Evolutionary conservation across 148 eudicot species (phyloP).

Genomic region (Silene uniflora): DNA sequence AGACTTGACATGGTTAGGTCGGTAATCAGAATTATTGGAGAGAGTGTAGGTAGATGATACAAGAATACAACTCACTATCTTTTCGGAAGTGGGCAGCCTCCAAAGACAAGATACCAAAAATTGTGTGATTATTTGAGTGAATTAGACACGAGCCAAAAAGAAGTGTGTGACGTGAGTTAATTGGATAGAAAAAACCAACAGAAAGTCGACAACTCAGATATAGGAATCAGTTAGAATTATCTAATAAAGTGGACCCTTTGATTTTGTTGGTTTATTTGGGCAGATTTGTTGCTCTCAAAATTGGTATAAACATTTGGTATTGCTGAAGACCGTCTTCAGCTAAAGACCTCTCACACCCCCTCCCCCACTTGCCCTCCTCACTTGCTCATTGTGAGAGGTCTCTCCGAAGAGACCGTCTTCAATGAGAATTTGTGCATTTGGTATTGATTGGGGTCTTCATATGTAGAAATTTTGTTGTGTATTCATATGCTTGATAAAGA

Average conservation of each 20-base stretch:
- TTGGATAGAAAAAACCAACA: constrained; percentile 12
- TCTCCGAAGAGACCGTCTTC: no score
- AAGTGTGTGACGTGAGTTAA: background rate
- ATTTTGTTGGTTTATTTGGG: constrained; percentile 10
- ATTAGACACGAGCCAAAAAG: constrained; percentile 13
- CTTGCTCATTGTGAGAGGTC: no score
- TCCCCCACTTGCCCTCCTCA: no score
- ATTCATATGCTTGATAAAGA: constrained; percentile 15
- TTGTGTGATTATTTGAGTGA: background rate
- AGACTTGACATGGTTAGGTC: background rate
- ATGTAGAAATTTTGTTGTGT: constrained; percentile 7
- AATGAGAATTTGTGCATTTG: no score
- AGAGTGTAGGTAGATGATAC: background rate
- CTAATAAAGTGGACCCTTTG: constrained; percentile 10
- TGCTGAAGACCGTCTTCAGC: no score
- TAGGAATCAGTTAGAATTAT: constrained; percentile 12
- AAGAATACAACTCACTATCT: constrained; percentile 2
- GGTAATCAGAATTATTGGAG: constrained; percentile 10
- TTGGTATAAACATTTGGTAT: constrained; percentile 5
- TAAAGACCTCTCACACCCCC: no score
- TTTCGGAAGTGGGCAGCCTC: background rate
- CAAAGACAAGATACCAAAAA: background rate
- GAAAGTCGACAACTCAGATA: constrained; percentile 20
- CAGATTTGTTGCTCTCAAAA: constrained; percentile 22
- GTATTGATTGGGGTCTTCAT: constrained; percentile 18